Evolutionary conservation across 177 flowering plant genomes (phyloP).

Genomic region (Vitis hybrid): DNA sequence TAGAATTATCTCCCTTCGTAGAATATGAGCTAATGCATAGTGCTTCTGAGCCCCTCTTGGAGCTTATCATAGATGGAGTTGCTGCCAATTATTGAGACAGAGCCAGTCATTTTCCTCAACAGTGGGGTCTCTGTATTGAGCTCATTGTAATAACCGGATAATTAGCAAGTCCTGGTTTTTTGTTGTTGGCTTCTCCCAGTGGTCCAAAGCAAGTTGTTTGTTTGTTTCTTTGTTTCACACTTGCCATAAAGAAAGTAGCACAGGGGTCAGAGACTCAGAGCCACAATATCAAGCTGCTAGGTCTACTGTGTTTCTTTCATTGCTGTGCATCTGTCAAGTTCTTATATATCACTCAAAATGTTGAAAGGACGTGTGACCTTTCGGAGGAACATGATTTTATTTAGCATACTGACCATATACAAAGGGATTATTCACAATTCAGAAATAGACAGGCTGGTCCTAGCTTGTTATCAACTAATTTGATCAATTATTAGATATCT

Average conservation of each 20-base stretch:
- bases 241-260: neutral
- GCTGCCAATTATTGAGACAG: too few species aligned
- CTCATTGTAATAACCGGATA: too few species aligned
- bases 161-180: too few species aligned
- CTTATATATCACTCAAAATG: neutral
- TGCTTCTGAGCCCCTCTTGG: too few species aligned
- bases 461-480: conserved; percentile 3
- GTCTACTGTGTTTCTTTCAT: neutral
- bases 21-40: too few species aligned
- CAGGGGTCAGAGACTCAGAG: neutral
- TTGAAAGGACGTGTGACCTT: neutral
- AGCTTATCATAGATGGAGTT: too few species aligned
- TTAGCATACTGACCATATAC: too few species aligned
- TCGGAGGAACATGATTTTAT: neutral
- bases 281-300: neutral
- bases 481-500: neutral
- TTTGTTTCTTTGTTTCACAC: too few species aligned
- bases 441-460: conserved; percentile 4
- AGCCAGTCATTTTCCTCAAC: too few species aligned
- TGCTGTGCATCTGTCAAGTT: neutral
- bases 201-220: neutral
- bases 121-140: too few species aligned
- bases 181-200: neutral
- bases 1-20: too few species aligned
- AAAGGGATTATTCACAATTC: neutral